Evolutionary conservation across 768 basidiomycete genomes (phyloP), one percentile per base, ranked within the genome.

Genomic region (Leccinum disarticulatum): DNA sequence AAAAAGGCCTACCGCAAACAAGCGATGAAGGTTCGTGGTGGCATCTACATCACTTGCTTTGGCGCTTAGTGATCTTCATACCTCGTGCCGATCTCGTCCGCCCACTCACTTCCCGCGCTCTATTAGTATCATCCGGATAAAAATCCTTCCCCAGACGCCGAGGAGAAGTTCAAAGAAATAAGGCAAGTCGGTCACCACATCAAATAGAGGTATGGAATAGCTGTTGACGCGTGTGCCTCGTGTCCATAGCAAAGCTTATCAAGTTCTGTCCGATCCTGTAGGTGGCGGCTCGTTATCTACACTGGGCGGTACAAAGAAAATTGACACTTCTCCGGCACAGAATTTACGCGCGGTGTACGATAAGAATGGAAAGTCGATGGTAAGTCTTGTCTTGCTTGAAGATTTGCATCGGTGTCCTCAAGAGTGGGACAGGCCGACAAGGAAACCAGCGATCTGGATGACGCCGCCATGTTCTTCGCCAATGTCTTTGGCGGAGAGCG

Each of bases 1-100:
- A 98, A 98, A 82, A 98, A 95, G 76, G 95, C 91, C 2, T 98
- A 98, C 74, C 80, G 96, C 64, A 96, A 90, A 74, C 87, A 90
- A 67, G 95, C 96, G 22, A 95, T 98, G 83, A 90, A 90, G 82
- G 94, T 91, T 58, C 61, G 81, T 76, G 31, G 52, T 50, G 13
- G 31, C 54, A 25, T 33, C 28, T 25, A 41, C 47, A 35, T 33
- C 51, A 0, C 49, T 38, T 22, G 19, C 31, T 35, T 51, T 43
- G 31, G 30, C 13, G 5, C 52, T 59, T 35, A 57, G 22, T 8
- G 31, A 30, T n/a, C 15, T 35, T 27, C 41, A 36, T 41, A 2
- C 33, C 15, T 36, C 48, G 31, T 30, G 14, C 54, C 19, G 17
- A 49, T 59, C 41, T 22, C 30, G 22, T 17, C n/a, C 48, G 5